phyloP scores from a whole-genome alignment of 352 stramenopile genomes.

The Peronosclerospora sorghi region DNA sequence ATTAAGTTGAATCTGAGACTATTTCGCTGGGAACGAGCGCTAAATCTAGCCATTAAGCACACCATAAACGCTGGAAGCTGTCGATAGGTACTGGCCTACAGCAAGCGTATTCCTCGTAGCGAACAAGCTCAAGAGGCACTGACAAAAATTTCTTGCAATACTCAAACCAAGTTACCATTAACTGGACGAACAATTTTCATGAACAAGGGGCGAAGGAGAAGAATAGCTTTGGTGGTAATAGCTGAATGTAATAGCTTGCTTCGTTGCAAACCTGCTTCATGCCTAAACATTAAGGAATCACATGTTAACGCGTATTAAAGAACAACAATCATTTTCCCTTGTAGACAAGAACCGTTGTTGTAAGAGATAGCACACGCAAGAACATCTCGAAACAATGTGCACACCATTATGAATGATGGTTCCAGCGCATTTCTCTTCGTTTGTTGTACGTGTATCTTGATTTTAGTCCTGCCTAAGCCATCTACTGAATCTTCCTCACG shows the following conservation, averaged over 20 bases:
- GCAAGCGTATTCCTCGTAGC: slow-evolving; percentile 78
- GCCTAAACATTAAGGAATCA: neutral
- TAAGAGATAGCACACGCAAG: neutral
- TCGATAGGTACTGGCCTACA: slow-evolving; percentile 87
- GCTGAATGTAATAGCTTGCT: slow-evolving; percentile 40
- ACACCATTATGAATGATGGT: slow-evolving; percentile 5
- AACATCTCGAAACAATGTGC: neutral
- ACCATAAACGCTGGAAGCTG: slow-evolving; percentile 67
- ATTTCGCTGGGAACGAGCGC: slow-evolving; percentile 82
- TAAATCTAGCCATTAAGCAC: slow-evolving; percentile 86
- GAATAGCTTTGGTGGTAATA: slow-evolving; percentile 25
- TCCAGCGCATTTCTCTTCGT: slow-evolving; percentile 5
- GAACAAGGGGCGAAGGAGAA: slow-evolving; percentile 85
- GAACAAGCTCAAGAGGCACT: slow-evolving; percentile 80
- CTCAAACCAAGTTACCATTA: slow-evolving; percentile 71
- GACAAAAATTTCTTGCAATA: slow-evolving; percentile 85
- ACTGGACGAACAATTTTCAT: slow-evolving; percentile 83
- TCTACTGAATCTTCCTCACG: slow-evolving; percentile 10
- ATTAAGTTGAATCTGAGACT: slow-evolving; percentile 91
- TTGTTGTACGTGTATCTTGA: slow-evolving; percentile 8
- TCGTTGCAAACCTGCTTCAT: slow-evolving; percentile 1
- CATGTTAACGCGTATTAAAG: slow-evolving; percentile 16
- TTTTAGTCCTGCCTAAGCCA: slow-evolving; percentile 5
- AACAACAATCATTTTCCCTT: too few relatives aligned
- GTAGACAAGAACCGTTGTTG: slow-evolving; percentile 4